Conservation (phyloP, 345 rosid species). For the Cardiospermum halicacabum region DNA sequence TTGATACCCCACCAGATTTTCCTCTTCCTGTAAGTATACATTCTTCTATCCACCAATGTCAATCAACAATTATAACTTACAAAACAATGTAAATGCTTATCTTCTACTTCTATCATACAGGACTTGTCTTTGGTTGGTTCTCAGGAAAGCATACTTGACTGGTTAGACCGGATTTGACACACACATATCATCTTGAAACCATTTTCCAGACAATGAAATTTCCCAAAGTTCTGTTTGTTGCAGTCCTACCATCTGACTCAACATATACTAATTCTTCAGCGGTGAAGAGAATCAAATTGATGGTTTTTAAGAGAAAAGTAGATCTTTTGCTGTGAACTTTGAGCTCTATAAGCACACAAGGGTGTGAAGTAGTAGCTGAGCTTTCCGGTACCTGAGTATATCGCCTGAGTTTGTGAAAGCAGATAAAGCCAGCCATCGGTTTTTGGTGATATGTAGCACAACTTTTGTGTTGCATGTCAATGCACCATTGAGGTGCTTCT, state of each 20-base stretch:
- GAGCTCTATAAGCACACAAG: background rate
- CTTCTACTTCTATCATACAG: slow-evolving; percentile 32
- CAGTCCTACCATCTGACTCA: background rate
- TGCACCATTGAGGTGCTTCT: slow-evolving; percentile 4
- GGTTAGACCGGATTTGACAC: slow-evolving; percentile 62
- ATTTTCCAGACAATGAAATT: background rate
- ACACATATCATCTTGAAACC: background rate
- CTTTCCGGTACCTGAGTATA: background rate
- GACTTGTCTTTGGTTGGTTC: slow-evolving; percentile 63
- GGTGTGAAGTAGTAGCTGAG: slow-evolving; percentile 5
- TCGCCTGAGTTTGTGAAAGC: background rate
- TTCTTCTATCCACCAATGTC: background rate
- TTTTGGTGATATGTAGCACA: slow-evolving; percentile 5
- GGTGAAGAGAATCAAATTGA: slow-evolving; percentile 6
- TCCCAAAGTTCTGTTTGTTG: slow-evolving; percentile 10
- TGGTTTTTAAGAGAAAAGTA: slow-evolving; percentile 1
- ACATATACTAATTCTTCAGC: slow-evolving; percentile 6
- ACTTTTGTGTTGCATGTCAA: background rate
- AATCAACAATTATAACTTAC: background rate
- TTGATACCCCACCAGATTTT: slow-evolving; percentile 75
- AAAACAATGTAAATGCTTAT: background rate
- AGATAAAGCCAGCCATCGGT: background rate
- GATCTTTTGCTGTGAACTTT: background rate
- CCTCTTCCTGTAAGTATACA: slow-evolving; percentile 48
- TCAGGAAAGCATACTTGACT: slow-evolving; percentile 62